Evolutionary conservation across 306 rosid genomes (phyloP), one percentile per base, ranked within the genome.

Genomic region (Coriaria nepalensis): DNA sequence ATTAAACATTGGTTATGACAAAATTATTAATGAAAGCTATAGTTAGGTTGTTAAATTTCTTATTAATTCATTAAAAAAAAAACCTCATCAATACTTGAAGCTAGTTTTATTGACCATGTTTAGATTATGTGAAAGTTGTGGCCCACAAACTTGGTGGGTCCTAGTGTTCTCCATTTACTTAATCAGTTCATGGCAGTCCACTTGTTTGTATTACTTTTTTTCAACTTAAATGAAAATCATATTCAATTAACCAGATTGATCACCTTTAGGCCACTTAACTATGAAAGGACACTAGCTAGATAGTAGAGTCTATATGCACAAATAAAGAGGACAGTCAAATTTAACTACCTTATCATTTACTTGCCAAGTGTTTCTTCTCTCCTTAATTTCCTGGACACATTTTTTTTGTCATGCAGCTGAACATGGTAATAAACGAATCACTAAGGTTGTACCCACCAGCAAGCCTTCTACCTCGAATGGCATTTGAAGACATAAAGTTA

Each of bases 371-470:
- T 6, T 7, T 7, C 20, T 15, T 4, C 8, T 13, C 7, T 6
- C 20, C 32, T 8, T 15, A 15, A 46, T 6, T 13, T 13, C 13
- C 14, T 36, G 2, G 44, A 43, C 5, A 9, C n/a, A 4, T 35
- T 49, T 6, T 33, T 32, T 13, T 14, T 49, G 50, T 38, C 50
- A 47, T 76, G 57, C 72, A 92, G 98, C 51, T 92, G 49, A 80
- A 76, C 34, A 85, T 75, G 98, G 96, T 92, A 11, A 92, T 92
- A 33, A 92, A 92, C 13, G 98, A 92, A 43, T 75, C 98, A 33
- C 40, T 92, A 43, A 77, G 98, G 68, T 67, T 92, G 0, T 92
- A 92, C 42, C 98, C 98, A 13, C 98, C 98, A 0, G 98, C 93
- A 15, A 79, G 77, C 0, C 90, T 92, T 37, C 85, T 92, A 0